Evolutionary conservation across 106 monocot genomes (phyloP).

Genomic region (Triglochin maritima): DNA sequence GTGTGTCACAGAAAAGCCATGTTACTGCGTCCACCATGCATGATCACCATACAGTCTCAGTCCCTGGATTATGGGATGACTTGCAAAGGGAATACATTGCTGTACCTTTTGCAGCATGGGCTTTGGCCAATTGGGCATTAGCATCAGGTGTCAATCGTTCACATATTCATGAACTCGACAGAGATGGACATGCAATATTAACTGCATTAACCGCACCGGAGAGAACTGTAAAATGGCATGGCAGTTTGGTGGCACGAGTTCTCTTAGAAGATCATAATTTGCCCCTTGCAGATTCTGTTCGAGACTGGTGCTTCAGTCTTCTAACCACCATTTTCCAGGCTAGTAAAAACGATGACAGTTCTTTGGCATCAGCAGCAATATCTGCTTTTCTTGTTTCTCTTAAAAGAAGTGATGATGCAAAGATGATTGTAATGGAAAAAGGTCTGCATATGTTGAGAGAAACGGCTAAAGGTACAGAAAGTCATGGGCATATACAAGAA

Average conservation of each 20-base stretch:
- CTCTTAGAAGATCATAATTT: conserved; percentile 74
- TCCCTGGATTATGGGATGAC: conserved; percentile 97
- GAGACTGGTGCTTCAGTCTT: conserved; percentile 78
- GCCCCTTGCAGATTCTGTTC: conserved; percentile 64
- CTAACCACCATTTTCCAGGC: conserved; percentile 74
- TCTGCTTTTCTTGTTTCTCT: conserved; percentile 78
- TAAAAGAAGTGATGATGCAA: conserved; percentile 60
- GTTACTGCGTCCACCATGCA: conserved; percentile 14
- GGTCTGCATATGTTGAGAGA: conserved; percentile 74
- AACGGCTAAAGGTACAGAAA: conserved; percentile 55
- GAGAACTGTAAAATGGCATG: conserved; percentile 98
- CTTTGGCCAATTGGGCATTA: conserved; percentile 92
- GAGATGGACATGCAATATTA: conserved; percentile 77
- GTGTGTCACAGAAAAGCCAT: conserved; percentile 16
- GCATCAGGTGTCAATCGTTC: conserved; percentile 74
- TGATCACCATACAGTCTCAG: conserved; percentile 21
- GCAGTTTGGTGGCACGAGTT: conserved; percentile 69
- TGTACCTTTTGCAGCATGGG: conserved; percentile 99
- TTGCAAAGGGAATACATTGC: conserved; percentile 92
- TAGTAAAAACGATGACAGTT: conserved; percentile 49
- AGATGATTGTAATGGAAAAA: conserved; percentile 43
- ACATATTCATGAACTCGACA: conserved; percentile 86
- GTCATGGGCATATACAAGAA: conserved; percentile 60
- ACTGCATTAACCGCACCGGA: conserved; percentile 70
- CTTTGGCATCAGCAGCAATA: conserved; percentile 58